phyloP scores from a whole-genome alignment of 2,329 filamentous ascomycete species.

The Botryosphaeria agaves region DNA sequence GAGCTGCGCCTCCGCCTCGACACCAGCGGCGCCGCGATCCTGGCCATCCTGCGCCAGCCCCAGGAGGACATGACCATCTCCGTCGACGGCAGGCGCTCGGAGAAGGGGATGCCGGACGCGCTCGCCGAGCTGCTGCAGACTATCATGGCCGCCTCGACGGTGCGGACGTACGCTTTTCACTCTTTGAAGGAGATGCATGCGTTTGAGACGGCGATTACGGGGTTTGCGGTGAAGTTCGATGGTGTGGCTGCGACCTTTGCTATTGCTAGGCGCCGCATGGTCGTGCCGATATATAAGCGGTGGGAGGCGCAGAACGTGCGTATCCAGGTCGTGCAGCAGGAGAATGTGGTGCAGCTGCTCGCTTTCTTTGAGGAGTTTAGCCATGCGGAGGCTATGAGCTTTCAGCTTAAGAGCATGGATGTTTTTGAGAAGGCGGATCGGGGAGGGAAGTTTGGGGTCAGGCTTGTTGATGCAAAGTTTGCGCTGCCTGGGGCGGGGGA shows the following conservation, averaged over 20 bases:
- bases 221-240: conserved; percentile 45
- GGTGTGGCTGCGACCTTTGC: conserved; percentile 52
- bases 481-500: conserved; percentile 47
- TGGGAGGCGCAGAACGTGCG: conserved; percentile 73
- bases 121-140: conserved; percentile 46
- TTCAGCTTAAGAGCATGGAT: conserved; percentile 70
- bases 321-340: conserved; percentile 62
- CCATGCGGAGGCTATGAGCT: conserved; percentile 79
- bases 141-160: conserved; percentile 37
- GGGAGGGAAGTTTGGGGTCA: conserved; percentile 47
- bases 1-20: conserved; percentile 29
- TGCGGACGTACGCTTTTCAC: conserved; percentile 44
- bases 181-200: conserved; percentile 44
- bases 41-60: conserved; percentile 12
- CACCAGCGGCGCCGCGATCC: conserved; percentile 16
- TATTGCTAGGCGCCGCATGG: conserved; percentile 72
- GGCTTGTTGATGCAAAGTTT: conserved; percentile 82
- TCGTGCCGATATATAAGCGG: conserved; percentile 86
- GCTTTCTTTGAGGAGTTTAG: conserved; percentile 81
- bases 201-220: conserved; percentile 66
- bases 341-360: conserved; percentile 59
- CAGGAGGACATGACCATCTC: conserved; percentile 55
- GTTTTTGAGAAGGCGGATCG: conserved; percentile 44
- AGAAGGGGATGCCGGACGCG: conserved; percentile 21
- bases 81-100: conserved; percentile 30